A percentile compares a stretch with the other conserved stretches of the same genome.
Evolutionary conservation across 257 asterid species (phyloP).

Genomic region (Apocynum venetum): DNA sequence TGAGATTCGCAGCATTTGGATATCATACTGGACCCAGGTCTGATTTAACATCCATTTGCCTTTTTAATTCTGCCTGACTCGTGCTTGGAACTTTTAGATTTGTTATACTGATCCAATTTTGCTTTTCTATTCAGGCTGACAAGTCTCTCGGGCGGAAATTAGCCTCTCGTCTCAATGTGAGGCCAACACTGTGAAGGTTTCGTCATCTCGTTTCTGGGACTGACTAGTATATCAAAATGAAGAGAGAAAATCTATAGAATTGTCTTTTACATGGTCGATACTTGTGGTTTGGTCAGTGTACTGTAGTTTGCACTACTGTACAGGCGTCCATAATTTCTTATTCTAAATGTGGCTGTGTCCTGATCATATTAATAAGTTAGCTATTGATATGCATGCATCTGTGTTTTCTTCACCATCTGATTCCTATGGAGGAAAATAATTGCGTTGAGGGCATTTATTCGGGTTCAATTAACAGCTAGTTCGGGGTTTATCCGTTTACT

Average conservation of each 20-base stretch:
- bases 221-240: background rate
- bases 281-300: background rate
- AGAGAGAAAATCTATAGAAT: background rate
- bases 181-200: slow-evolving; percentile 60
- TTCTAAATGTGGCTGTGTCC: background rate
- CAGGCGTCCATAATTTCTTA: background rate
- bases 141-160: slow-evolving; percentile 70
- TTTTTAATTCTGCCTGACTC: background rate
- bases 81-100: background rate
- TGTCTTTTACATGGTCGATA: slow-evolving; percentile 3
- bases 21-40: slow-evolving; percentile 45
- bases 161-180: slow-evolving; percentile 55
- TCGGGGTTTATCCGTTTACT: no score
- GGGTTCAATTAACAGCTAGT: no score
- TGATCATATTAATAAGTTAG: background rate
- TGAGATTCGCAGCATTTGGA: slow-evolving; percentile 43
- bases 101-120: background rate
- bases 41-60: background rate
- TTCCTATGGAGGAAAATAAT: no score
- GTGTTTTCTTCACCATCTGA: background rate
- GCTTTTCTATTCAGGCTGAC: slow-evolving; percentile 47
- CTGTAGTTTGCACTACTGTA: background rate
- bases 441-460: no score
- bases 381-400: background rate
- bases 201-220: background rate